Evolutionary conservation across 2,329 filamentous ascomycete genomes (phyloP).

Genomic region (Diaporthe capsici): DNA sequence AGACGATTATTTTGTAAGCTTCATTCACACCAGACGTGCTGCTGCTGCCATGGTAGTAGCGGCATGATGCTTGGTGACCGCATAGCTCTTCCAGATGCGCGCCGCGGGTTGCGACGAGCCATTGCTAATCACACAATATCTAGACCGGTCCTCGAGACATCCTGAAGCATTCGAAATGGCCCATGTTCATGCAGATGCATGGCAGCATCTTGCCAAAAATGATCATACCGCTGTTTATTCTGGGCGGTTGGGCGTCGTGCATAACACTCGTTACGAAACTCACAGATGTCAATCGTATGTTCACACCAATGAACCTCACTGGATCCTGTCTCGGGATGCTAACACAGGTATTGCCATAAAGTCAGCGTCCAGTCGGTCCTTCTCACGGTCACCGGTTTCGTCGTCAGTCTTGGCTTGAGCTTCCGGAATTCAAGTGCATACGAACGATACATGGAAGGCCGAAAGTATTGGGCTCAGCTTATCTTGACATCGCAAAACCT

Average conservation of each 20-base stretch:
- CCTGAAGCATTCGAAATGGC: constrained; percentile 83
- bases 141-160: constrained; percentile 76
- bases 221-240: constrained; percentile 76
- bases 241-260: constrained; percentile 75
- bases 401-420: constrained; percentile 82
- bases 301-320: not conserved
- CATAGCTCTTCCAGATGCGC: not conserved
- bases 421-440: constrained; percentile 86
- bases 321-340: not conserved
- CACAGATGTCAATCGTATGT: constrained; percentile 37
- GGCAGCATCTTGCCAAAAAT: constrained; percentile 81
- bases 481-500: constrained; percentile 76
- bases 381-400: constrained; percentile 88
- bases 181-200: constrained; percentile 82
- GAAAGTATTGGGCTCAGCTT: constrained; percentile 70
- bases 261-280: constrained; percentile 70
- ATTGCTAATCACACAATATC: not conserved
- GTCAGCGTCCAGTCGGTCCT: constrained; percentile 75
- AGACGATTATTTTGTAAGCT: constrained; percentile 61
- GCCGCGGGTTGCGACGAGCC: not conserved
- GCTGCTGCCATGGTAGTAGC: not conserved
- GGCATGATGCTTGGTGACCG: not conserved
- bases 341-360: constrained; percentile 31
- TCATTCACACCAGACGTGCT: too few species aligned
- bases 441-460: constrained; percentile 72